These are phyloP conservation scores for Staphylotrichum longicolle DNA, from an alignment of 495 filamentous ascomycete species.

Conservation along the genomic window DNA sequence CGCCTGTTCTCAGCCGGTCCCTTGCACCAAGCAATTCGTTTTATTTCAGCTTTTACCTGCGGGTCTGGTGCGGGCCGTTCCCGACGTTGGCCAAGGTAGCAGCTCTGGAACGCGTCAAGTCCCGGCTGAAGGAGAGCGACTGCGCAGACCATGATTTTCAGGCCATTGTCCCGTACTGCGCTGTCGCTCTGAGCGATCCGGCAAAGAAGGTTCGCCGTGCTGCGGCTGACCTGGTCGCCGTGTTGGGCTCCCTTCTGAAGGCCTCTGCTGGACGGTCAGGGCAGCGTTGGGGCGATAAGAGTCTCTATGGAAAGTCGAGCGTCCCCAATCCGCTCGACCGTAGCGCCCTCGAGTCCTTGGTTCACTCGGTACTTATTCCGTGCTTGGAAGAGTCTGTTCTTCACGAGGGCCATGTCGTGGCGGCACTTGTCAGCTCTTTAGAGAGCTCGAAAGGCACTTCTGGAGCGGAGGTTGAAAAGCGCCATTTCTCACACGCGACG, in stretches of 20 bases:
- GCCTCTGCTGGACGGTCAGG: slow-evolving; percentile 18
- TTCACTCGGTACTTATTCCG: slow-evolving; percentile 63
- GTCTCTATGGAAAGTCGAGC: slow-evolving; percentile 51
- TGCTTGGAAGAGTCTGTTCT: slow-evolving; percentile 79
- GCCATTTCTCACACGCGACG: slow-evolving; percentile 59
- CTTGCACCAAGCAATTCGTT: slow-evolving; percentile 58
- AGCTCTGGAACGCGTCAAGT: slow-evolving; percentile 61
- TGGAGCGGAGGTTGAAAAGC: slow-evolving; percentile 46
- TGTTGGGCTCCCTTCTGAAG: slow-evolving; percentile 39
- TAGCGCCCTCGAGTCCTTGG: slow-evolving; percentile 56
- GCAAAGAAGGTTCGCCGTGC: slow-evolving; percentile 70
- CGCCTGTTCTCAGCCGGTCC: slow-evolving; percentile 57
- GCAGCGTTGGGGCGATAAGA: slow-evolving; percentile 38
- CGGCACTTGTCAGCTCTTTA: slow-evolving; percentile 56
- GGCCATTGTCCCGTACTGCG: slow-evolving; percentile 70
- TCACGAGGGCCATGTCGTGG: slow-evolving; percentile 63
- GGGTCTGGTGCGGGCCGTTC: slow-evolving; percentile 68
- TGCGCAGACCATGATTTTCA: slow-evolving; percentile 64
- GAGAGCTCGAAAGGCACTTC: slow-evolving; percentile 42
- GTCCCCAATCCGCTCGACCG: slow-evolving; percentile 57
- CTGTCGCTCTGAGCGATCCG: slow-evolving; percentile 70
- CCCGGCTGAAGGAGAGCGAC: slow-evolving; percentile 49
- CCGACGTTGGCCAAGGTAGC: slow-evolving; percentile 63
- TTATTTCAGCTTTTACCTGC: slow-evolving; percentile 72
- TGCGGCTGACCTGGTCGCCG: slow-evolving; percentile 61